A percentile compares a stretch with the other conserved stretches of the same genome.
These are phyloP conservation scores for Haplographium delicatum DNA, from an alignment of 495 filamentous ascomycete species.

Conservation along the genomic window DNA sequence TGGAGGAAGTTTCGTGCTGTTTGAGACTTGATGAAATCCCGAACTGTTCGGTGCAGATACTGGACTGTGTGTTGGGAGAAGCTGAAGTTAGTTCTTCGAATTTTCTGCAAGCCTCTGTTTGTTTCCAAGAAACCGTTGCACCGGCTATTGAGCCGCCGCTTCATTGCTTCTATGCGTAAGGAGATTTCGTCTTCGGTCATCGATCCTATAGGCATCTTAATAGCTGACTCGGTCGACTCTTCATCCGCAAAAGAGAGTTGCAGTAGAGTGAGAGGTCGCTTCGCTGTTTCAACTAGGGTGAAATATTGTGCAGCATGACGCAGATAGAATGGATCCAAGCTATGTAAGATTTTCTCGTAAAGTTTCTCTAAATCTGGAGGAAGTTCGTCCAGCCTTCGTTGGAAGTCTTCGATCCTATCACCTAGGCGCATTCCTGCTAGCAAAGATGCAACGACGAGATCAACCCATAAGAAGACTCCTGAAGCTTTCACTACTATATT, in stretches of 20 bases:
- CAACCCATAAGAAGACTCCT: slow-evolving; percentile 12
- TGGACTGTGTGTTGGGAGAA: too few relatives aligned
- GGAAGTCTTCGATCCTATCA: slow-evolving; percentile 1
- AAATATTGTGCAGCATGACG: slow-evolving; percentile 3
- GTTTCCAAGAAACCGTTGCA: not conserved
- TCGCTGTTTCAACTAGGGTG: not conserved
- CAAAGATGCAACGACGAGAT: not conserved
- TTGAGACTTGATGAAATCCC: too few relatives aligned
- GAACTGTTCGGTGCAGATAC: not conserved
- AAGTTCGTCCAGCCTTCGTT: not conserved
- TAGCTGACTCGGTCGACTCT: not conserved
- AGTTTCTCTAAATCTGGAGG: slow-evolving; percentile 4
- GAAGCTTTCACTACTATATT: not conserved
- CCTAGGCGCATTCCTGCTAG: not conserved
- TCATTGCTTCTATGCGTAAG: not conserved
- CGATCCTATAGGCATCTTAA: not conserved
- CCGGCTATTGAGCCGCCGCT: not conserved
- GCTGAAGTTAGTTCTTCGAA: too few relatives aligned
- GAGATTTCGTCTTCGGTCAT: not conserved
- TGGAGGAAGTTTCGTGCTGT: too few relatives aligned
- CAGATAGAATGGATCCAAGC: not conserved
- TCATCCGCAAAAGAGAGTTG: not conserved
- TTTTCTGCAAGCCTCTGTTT: not conserved
- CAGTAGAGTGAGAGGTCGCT: not conserved
- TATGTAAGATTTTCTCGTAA: slow-evolving; percentile 1